Percentiles rank a stretch among this genome's conserved stretches.
Evolutionary conservation across 2,329 filamentous ascomycete species (phyloP).

Genomic region (Fusarium piperis): DNA sequence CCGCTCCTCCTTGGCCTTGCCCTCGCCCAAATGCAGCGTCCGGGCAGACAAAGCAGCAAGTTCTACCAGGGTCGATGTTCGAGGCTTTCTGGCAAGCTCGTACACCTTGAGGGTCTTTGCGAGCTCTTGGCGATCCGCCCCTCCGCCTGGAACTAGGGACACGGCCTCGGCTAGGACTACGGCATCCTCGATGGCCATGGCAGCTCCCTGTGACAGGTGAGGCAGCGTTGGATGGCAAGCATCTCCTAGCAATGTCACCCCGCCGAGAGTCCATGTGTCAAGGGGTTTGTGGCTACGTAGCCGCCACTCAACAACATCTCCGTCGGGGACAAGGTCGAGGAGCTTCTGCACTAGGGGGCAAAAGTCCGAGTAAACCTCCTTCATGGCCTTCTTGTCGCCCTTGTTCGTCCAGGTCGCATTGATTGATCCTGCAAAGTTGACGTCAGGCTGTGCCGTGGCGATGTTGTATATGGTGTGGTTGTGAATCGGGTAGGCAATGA

Average conservation of each 20-base stretch:
- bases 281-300: conserved; percentile 17
- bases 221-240: conserved; percentile 16
- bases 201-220: conserved; percentile 11
- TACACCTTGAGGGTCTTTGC: background rate
- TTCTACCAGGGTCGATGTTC: conserved; percentile 8
- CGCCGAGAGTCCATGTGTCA: conserved; percentile 2
- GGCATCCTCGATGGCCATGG: conserved; percentile 19
- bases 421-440: conserved; percentile 12
- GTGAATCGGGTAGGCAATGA: conserved; percentile 24
- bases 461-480: conserved; percentile 25
- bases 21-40: conserved; percentile 1
- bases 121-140: background rate
- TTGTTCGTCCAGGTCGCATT: conserved; percentile 24
- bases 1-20: conserved; percentile 5
- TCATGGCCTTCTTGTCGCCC: conserved; percentile 22
- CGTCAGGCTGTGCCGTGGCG: conserved; percentile 6
- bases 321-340: conserved; percentile 3
- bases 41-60: conserved; percentile 1
- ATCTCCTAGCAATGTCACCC: conserved; percentile 7
- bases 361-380: conserved; percentile 16
- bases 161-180: background rate
- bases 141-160: background rate
- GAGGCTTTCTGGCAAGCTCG: background rate
- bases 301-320: conserved; percentile 15
- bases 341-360: background rate